Evolutionary conservation across 805 yeast genomes (phyloP).

Genomic region (Yarrowia yakushimensis): DNA sequence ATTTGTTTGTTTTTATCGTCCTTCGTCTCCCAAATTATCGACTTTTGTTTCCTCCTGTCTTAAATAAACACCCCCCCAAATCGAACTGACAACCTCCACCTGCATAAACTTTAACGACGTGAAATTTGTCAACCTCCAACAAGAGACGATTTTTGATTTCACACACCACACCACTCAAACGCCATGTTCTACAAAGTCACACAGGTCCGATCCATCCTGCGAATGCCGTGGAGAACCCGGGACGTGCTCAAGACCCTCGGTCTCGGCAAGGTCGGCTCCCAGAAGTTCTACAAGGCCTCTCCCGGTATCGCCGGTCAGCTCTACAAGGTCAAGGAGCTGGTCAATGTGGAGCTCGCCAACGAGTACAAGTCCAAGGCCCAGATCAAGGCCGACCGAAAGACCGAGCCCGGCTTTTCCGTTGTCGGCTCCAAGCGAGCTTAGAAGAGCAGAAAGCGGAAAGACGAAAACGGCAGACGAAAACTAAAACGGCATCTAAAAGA

Average conservation of each 20-base stretch:
- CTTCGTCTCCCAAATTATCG: too few relatives aligned
- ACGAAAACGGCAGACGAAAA: too few relatives aligned
- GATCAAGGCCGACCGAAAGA: constrained; percentile 20
- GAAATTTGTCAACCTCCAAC: not conserved
- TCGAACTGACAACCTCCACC: not conserved
- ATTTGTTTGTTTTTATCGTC: too few relatives aligned
- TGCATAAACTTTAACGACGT: not conserved
- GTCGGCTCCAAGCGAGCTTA: constrained; percentile 22
- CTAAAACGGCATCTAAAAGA: not conserved
- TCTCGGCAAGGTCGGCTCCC: constrained; percentile 65
- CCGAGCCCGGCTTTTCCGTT: constrained; percentile 13
- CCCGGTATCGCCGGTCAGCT: constrained; percentile 84
- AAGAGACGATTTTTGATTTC: not conserved
- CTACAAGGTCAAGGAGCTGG: constrained; percentile 78
- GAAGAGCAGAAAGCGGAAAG: not conserved
- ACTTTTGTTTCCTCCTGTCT: too few relatives aligned
- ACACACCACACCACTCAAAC: not conserved
- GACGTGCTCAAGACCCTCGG: constrained; percentile 71
- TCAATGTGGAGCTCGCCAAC: constrained; percentile 71
- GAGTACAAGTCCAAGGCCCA: constrained; percentile 30
- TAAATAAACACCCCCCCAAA: not conserved
- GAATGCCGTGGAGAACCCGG: constrained; percentile 66
- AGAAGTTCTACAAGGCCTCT: constrained; percentile 66
- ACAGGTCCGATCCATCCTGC: constrained; percentile 78
- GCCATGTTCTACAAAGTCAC: constrained; percentile 58